Percentiles rank a stretch among this genome's conserved stretches.
Conservation (phyloP, 768 basidiomycete genomes). For the Tubosaeta brunneosetosa region DNA sequence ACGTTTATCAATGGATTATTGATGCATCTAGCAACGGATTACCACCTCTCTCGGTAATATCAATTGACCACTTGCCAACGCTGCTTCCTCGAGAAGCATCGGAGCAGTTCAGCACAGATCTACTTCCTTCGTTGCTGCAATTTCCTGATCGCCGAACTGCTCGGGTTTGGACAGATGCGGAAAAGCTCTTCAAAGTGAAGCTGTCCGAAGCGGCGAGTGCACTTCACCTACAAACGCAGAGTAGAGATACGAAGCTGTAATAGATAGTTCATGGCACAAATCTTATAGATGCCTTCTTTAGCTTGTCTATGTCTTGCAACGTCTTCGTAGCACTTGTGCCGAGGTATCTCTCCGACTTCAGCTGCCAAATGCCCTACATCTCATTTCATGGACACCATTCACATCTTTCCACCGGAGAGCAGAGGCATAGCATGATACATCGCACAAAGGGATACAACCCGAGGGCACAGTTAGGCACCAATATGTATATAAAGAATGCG, state of each 20-base stretch:
- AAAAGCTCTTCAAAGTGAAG: conserved; percentile 74
- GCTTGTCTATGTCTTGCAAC: too few relatives aligned
- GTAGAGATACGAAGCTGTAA: neutral
- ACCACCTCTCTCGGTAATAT: conserved; percentile 77
- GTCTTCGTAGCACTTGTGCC: too few relatives aligned
- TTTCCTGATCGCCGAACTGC: conserved; percentile 63
- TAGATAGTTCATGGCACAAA: neutral
- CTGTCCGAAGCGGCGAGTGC: conserved; percentile 44
- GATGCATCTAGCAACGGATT: conserved; percentile 41
- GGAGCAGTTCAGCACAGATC: conserved; percentile 88
- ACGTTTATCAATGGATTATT: neutral
- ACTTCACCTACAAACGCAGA: neutral
- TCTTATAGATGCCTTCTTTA: too few relatives aligned
- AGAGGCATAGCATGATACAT: too few relatives aligned
- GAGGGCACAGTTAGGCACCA: too few relatives aligned
- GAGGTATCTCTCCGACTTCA: too few relatives aligned
- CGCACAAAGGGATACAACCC: too few relatives aligned
- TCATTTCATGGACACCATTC: too few relatives aligned
- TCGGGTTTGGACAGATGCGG: conserved; percentile 85
- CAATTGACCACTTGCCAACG: conserved; percentile 96
- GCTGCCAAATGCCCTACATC: too few relatives aligned
- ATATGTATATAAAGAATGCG: too few relatives aligned
- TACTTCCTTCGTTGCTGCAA: conserved; percentile 78
- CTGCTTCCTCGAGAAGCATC: conserved; percentile 93
- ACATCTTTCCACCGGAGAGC: too few relatives aligned